Percentiles rank a stretch among this genome's conserved stretches.
These are phyloP conservation scores for Coemansia interrupta DNA, from an alignment of 192 early-diverging fungal genomes.

Conservation along the genomic window DNA sequence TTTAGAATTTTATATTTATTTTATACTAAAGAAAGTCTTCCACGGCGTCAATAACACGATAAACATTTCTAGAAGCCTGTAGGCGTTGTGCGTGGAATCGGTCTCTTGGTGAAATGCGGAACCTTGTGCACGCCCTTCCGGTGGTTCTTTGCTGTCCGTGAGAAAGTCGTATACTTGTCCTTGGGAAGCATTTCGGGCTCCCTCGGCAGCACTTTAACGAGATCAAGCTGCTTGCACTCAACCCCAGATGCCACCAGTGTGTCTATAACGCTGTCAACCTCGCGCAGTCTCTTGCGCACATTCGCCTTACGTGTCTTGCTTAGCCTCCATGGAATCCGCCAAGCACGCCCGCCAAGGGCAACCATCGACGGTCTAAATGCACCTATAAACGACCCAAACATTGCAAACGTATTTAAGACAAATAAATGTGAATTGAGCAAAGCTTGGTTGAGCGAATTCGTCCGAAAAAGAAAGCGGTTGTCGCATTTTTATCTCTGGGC, in stretches of 20 bases:
- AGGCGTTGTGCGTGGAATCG: constrained; percentile 68
- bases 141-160: constrained; percentile 63
- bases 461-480: too few relatives aligned
- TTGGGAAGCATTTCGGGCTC: constrained; percentile 70
- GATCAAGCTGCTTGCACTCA: constrained; percentile 66
- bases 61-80: constrained; percentile 60
- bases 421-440: background rate
- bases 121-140: constrained; percentile 82
- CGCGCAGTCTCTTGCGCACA: constrained; percentile 78
- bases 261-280: constrained; percentile 73
- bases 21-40: too few relatives aligned
- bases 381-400: constrained; percentile 45
- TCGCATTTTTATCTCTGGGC: too few relatives aligned
- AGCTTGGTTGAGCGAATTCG: too few relatives aligned
- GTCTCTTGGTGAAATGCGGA: constrained; percentile 79
- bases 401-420: background rate
- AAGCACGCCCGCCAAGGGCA: constrained; percentile 37
- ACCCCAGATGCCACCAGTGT: constrained; percentile 69
- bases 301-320: constrained; percentile 79
- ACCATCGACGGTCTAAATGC: constrained; percentile 44
- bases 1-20: too few relatives aligned
- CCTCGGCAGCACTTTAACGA: constrained; percentile 57
- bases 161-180: constrained; percentile 83
- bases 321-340: constrained; percentile 64
- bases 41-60: too few relatives aligned